phyloP scores from a whole-genome alignment of 306 rosid genomes.

The Gynostemma pentaphyllum region DNA sequence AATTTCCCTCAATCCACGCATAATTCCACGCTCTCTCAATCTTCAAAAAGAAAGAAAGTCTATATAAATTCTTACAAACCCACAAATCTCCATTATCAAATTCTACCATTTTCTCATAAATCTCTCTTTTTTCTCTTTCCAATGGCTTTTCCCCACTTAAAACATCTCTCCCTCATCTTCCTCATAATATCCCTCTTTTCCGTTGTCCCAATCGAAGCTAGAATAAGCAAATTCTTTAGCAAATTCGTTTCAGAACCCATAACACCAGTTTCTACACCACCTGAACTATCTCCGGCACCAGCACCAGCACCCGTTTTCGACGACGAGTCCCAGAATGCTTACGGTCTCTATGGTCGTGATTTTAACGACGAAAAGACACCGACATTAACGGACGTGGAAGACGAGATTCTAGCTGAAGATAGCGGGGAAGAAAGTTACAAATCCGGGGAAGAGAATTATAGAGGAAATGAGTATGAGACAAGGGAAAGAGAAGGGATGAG shows the following conservation, averaged over 20 bases:
- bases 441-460: not conserved
- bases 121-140: constrained; percentile 5
- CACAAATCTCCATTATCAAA: constrained; percentile 1
- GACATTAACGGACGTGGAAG: constrained; percentile 24
- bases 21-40: constrained; percentile 17
- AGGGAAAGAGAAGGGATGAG: constrained; percentile 57
- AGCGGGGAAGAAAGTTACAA: constrained; percentile 22
- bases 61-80: constrained; percentile 26
- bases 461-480: constrained; percentile 16
- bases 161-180: constrained; percentile 26
- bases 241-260: too few species aligned
- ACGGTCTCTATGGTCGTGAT: constrained; percentile 43
- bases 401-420: constrained; percentile 27
- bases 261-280: not conserved
- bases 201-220: constrained; percentile 42
- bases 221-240: constrained; percentile 35
- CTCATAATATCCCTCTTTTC: constrained; percentile 21
- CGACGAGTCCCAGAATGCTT: constrained; percentile 29
- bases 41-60: not conserved
- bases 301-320: constrained; percentile 23
- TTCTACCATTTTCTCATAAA: not conserved
- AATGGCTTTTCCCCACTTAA: constrained; percentile 32
- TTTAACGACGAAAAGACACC: constrained; percentile 17
- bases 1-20: constrained; percentile 66
- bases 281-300: constrained; percentile 12